Base-by-base conservation (phyloP, 2,329 filamentous ascomycete species). In the Clarireedia paspali region DNA sequence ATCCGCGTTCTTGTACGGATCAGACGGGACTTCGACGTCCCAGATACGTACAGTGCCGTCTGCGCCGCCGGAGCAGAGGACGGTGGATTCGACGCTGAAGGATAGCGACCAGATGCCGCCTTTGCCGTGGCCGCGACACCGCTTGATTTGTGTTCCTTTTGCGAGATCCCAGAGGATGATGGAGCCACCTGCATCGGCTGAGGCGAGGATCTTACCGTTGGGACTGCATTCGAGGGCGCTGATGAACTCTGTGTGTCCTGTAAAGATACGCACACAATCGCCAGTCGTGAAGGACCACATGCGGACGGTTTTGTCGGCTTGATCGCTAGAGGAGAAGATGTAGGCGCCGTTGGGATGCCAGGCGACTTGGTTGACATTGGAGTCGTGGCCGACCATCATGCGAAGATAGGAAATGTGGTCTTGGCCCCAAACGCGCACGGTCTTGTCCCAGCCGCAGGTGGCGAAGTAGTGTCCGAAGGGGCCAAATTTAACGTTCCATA, bases 271-370 rank as follows among this genome's bases (percentile, higher is more conserved):
- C 5, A 96, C 89, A 38, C 91, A 90, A 59, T 86, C 85, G 27
- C 94, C 94, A 7, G 87, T 92, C 10, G 84, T 81, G n/a, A 96
- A 82, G 9, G 91, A 86, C 94, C 94, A 99, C 92, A 99, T 97
- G 30, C 94, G 86, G 36, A 97, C 89, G 0, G 91, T 94, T 71
- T 92, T 92, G 71, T 99, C 83, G 6, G 78, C 81, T 67, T 85
- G 91, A 62, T 88, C 88, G 12, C 90, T 95, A 3, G 88, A 91
- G 0, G 94, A 96, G 71, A 99, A 96, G 46, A 96, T 77, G 65
- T 97, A 99, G 5, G 88, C 83, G 17, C 89, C 90, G 68, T 99
- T 99, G 0, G 92, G 90, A 66, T 99, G 94, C 84, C 94, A 99
- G 14, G 88, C 79, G n/a, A 96, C 79, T 45, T 85, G 84, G 51